Base-by-base conservation (phyloP, 208 protist genomes). In the Acanthamoeba sp. region DNA sequence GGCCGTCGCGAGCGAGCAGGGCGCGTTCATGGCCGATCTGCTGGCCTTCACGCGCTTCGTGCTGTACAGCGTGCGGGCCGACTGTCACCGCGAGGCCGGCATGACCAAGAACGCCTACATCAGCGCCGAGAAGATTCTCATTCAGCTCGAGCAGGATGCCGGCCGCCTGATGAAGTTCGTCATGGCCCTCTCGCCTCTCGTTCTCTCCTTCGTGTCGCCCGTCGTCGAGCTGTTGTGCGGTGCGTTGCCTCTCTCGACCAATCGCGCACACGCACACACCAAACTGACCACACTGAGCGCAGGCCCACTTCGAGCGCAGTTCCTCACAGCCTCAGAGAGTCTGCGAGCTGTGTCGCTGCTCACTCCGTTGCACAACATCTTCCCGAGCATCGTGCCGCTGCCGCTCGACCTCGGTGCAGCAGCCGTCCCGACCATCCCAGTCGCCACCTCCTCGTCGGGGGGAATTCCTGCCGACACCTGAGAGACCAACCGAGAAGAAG, bases 51-150 rank as follows among this genome's bases (percentile, higher is more conserved):
- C 69, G 34, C 69, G 69, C 27, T 78, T 78, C 69, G 69, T 78
- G 12, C 69, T 78, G 36, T 78, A 10, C 69, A 45, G 69, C 36
- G 69, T 78, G 69, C 69, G 69, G 18, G 36, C n/a, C 36, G 69
- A 78, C 29, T 78, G 69, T 36, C 69, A 78, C 69, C 69, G 69
- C 69, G 69, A 78, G 36, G 69, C 69, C 69, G 69, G 69, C 1
- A 78, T 78, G 69, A 45, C 18, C 69, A 78, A 78, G 69, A 78
- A 78, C 69, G 69, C 69, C 34, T 78, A 48, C 69, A 12, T 27
- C 34, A 78, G 69, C 69, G 69, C 20, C 16, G 69, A 78, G 69
- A 38, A 45, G 69, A 12, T 78, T 0, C 69, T 78, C 14, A 48
- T 24, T 18, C 69, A 36, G 38, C 69, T 78, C 4, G 69, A 78